These are phyloP conservation scores for Diutina siamensis DNA, from an alignment of 1,139 yeast genomes.

Conservation along the genomic window DNA sequence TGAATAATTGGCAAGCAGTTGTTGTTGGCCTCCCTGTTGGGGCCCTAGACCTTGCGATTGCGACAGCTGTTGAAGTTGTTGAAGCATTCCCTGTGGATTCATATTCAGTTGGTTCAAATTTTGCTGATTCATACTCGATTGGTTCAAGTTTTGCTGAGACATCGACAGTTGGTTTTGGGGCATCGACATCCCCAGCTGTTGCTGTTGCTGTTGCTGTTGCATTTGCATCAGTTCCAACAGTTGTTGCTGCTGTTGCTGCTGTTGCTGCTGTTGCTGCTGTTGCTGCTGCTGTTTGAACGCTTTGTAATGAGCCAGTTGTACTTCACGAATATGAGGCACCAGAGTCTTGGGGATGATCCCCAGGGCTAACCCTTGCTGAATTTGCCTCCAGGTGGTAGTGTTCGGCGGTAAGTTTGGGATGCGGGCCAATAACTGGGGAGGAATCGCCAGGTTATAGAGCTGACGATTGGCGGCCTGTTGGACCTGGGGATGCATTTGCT, in stretches of 20 bases:
- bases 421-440: constrained; percentile 55
- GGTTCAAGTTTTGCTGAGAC: not conserved
- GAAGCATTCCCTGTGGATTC: constrained; percentile 9
- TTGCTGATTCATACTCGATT: not conserved
- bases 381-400: constrained; percentile 73
- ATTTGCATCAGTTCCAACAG: not conserved
- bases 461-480: constrained; percentile 26
- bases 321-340: constrained; percentile 45
- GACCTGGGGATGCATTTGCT: not conserved
- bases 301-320: constrained; percentile 43
- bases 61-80: constrained; percentile 11
- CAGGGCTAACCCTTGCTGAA: constrained; percentile 56
- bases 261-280: constrained; percentile 19
- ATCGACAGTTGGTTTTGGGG: not conserved
- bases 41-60: not conserved
- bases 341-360: constrained; percentile 45
- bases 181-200: constrained; percentile 7
- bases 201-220: constrained; percentile 11
- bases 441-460: constrained; percentile 51
- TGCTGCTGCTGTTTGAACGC: constrained; percentile 22
- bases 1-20: constrained; percentile 10
- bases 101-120: not conserved
- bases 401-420: constrained; percentile 79
- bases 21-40: constrained; percentile 12
- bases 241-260: constrained; percentile 8